These are phyloP conservation scores for Ceriops decandra DNA, from an alignment of 345 rosid genomes.

Conservation along the genomic window DNA sequence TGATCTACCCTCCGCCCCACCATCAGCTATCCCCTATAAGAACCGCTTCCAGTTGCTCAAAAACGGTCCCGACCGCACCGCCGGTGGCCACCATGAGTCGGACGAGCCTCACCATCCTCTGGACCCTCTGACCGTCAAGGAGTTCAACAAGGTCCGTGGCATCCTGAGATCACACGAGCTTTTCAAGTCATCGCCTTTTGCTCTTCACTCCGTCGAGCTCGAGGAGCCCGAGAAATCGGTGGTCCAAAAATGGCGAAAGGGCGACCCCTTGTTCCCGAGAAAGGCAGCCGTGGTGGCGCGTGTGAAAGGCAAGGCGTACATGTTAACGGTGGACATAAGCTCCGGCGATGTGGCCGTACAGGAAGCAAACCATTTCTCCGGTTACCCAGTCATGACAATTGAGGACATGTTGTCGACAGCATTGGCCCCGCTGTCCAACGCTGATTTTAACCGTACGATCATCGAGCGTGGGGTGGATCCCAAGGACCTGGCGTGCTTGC, in stretches of 20 bases:
- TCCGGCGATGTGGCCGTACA: slow-evolving; percentile 30
- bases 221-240: slow-evolving; percentile 72
- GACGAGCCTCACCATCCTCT: slow-evolving; percentile 69
- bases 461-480: slow-evolving; percentile 64
- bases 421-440: slow-evolving; percentile 55
- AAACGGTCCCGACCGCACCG: neutral
- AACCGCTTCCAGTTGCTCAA: slow-evolving; percentile 43
- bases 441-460: slow-evolving; percentile 68
- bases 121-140: slow-evolving; percentile 62
- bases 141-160: slow-evolving; percentile 48
- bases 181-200: slow-evolving; percentile 37
- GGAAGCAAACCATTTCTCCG: slow-evolving; percentile 39
- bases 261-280: slow-evolving; percentile 59
- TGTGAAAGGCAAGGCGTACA: slow-evolving; percentile 35
- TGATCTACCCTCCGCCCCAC: slow-evolving; percentile 45
- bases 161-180: slow-evolving; percentile 58
- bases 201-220: slow-evolving; percentile 65
- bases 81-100: slow-evolving; percentile 38
- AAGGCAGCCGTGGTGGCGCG: slow-evolving; percentile 78
- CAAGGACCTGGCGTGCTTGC: slow-evolving; percentile 63
- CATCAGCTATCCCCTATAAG: slow-evolving; percentile 37
- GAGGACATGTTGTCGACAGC: slow-evolving; percentile 72
- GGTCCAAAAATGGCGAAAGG: slow-evolving; percentile 57
- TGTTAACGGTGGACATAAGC: slow-evolving; percentile 53
- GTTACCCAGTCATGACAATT: slow-evolving; percentile 80